phyloP scores from a whole-genome alignment of 2,329 filamentous ascomycete species.

The Colletotrichum godetiae region DNA sequence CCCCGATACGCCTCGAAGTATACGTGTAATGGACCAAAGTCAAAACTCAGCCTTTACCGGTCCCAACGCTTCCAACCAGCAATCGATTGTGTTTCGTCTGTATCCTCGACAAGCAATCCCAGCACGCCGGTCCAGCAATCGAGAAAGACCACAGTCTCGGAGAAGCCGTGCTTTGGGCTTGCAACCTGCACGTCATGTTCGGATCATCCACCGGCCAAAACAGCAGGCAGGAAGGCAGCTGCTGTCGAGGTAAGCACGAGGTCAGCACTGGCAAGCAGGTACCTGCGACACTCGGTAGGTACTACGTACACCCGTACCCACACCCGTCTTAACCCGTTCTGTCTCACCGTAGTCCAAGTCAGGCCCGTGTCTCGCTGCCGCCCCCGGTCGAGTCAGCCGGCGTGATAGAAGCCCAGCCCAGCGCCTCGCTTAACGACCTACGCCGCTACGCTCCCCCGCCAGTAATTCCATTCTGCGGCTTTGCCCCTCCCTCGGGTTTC shows the following conservation, averaged over 20 bases:
- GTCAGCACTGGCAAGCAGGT: not conserved
- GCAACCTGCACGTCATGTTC: constrained; percentile 11
- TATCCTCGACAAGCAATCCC: not conserved
- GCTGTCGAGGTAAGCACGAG: not conserved
- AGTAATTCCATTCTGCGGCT: not conserved
- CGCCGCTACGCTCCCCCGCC: not conserved
- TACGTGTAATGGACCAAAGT: not conserved
- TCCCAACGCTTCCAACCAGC: not conserved
- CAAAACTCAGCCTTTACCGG: not conserved
- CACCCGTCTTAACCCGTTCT: constrained; percentile 6
- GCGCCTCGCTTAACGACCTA: constrained; percentile 14
- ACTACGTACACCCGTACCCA: not conserved
- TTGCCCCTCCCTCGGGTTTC: constrained; percentile 29
- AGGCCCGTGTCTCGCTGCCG: not conserved
- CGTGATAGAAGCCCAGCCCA: not conserved
- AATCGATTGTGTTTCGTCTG: not conserved
- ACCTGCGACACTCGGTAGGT: not conserved
- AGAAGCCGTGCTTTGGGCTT: not conserved
- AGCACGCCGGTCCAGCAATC: not conserved
- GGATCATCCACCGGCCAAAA: not conserved
- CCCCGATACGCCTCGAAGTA: not conserved
- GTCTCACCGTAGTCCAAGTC: constrained; percentile 8
- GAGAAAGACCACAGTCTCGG: not conserved
- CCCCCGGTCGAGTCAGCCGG: constrained; percentile 26
- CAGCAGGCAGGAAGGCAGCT: not conserved